Evolutionary conservation across 164 flowering plant genomes (phyloP).

Genomic region (Piper longum): DNA sequence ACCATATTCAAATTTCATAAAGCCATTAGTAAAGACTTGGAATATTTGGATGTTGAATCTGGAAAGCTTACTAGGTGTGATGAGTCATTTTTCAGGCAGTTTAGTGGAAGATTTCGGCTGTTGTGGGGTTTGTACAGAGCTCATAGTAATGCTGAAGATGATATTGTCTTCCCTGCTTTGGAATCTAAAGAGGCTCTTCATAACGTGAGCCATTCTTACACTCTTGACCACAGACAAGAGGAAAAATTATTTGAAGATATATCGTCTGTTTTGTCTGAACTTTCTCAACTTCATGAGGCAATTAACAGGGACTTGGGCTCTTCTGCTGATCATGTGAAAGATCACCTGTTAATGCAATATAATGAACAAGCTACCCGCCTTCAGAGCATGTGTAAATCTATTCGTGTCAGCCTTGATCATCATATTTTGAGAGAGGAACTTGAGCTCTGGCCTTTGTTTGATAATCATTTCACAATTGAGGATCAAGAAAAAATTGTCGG

Average conservation of each 20-base stretch:
- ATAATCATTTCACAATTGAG: slow-evolving; percentile 72
- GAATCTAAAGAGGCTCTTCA: slow-evolving; percentile 87
- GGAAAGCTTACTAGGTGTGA: slow-evolving; percentile 64
- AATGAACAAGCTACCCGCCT: slow-evolving; percentile 67
- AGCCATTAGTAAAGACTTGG: slow-evolving; percentile 87
- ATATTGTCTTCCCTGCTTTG: slow-evolving; percentile 88
- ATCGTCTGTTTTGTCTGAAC: slow-evolving; percentile 58
- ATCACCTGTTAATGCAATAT: slow-evolving; percentile 30
- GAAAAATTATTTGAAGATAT: slow-evolving; percentile 77
- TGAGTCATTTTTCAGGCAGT: slow-evolving; percentile 57
- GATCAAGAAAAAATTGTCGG: slow-evolving; percentile 96
- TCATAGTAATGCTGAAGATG: slow-evolving; percentile 97
- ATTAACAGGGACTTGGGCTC: slow-evolving; percentile 14
- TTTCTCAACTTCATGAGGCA: slow-evolving; percentile 40
- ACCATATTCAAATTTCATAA: slow-evolving; percentile 85
- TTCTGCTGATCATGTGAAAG: slow-evolving; percentile 11
- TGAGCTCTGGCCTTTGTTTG: slow-evolving; percentile 97
- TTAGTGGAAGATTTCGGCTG: slow-evolving; percentile 78
- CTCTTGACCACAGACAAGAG: slow-evolving; percentile 90
- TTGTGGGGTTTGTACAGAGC: slow-evolving; percentile 88
- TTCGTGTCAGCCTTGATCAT: slow-evolving; percentile 75
- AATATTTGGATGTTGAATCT: slow-evolving; percentile 87
- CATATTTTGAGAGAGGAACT: slow-evolving; percentile 83
- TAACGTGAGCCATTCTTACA: slow-evolving; percentile 92
- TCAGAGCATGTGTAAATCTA: slow-evolving; percentile 93